phyloP scores from a whole-genome alignment of 148 eudicot genomes.

The Nepenthes mirabilis region DNA sequence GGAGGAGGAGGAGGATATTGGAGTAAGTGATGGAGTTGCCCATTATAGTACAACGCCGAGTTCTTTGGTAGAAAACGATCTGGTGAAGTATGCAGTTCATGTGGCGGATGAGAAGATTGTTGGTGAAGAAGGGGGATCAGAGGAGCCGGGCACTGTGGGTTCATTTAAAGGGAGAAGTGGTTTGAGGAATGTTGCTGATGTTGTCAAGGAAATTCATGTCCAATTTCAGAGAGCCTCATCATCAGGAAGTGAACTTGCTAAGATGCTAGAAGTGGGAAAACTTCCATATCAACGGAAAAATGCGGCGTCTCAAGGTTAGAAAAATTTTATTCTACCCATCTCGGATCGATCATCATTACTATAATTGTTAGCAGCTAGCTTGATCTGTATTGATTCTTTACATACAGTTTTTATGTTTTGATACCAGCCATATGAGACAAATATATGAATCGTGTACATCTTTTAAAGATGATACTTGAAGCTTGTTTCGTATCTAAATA shows the following conservation, averaged over 20 bases:
- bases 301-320: conserved; percentile 54
- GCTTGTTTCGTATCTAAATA: not conserved
- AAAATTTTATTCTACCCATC: not conserved
- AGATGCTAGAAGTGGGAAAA: conserved; percentile 80
- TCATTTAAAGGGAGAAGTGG: conserved; percentile 25
- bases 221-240: conserved; percentile 78
- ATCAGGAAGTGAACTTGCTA: conserved; percentile 54
- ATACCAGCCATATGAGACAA: no score
- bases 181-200: conserved; percentile 50
- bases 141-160: conserved; percentile 25
- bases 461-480: no score
- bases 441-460: no score
- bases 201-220: conserved; percentile 65
- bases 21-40: conserved; percentile 15
- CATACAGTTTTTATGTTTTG: no score
- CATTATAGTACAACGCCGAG: conserved; percentile 23
- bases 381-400: no score
- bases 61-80: conserved; percentile 21
- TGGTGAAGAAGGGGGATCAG: conserved; percentile 27
- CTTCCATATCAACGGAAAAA: conserved; percentile 47
- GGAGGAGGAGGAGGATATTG: conserved; percentile 18
- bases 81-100: conserved; percentile 74
- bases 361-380: not conserved
- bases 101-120: conserved; percentile 92
- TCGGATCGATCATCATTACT: not conserved